Evolutionary conservation across 129 eudicot species (phyloP), one percentile per base, ranked within the genome.

Genomic region (Saposhnikovia divaricata): DNA sequence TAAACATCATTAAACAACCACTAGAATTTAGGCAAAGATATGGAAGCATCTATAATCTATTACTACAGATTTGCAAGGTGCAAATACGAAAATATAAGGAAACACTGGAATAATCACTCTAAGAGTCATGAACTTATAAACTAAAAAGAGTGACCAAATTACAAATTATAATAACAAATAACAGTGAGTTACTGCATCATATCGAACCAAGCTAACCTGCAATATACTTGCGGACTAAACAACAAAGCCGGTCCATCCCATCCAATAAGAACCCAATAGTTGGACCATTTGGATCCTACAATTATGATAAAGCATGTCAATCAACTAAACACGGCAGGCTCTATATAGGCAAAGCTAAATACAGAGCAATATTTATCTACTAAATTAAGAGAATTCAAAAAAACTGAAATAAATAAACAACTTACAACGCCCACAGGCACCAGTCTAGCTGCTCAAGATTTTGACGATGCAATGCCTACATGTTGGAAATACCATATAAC

Each of bases 181-280:
- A 42, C 16, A 72, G 46, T 40, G 51, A 42, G 19, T 27, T 43
- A 43, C 23, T 73, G 53, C 77, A 21, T 42, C 27, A n/a, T 42
- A 74, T 13, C 16, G 43, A 48, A 11, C 45, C 59, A 79, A 46
- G n/a, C 84, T 75, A 80, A 92, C 99, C 99, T 87, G 99, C 99
- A 84, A 92, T 92, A 81, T 96, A 96, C 87, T 96, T 96, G 93
- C 99, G 99, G 79, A 96, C 99, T 18, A 96, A 90, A 87, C 96
- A 90, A 86, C 97, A 96, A 79, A 92, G 98, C 61, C 82, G 95
- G 81, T 96, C 99, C 94, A 96, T 96, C 80, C 99, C 99, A 84
- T 96, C 99, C 80, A 96, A 81, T 82, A 96, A 84, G 81, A 92
- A 96, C 65, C 99, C 99, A 85, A 96, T 88, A 38, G 99, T 96